phyloP scores from a whole-genome alignment of 805 yeast species.

The Suhomyces vadensis region DNA sequence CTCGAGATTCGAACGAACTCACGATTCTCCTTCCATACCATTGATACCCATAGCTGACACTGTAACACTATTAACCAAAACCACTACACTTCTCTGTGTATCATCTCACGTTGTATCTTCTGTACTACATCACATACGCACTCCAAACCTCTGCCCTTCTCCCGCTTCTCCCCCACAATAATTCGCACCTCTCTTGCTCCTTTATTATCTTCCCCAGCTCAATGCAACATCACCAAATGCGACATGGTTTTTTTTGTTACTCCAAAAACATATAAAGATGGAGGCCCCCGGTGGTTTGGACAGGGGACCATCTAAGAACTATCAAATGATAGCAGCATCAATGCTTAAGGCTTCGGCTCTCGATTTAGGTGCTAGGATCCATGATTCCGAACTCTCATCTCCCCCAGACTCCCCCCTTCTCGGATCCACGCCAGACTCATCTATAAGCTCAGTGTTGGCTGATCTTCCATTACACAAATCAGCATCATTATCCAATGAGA shows the following conservation, averaged over 20 bases:
- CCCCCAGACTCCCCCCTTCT: conserved; percentile 7
- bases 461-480: neutral
- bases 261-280: conserved; percentile 1
- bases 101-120: too few species aligned
- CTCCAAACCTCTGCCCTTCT: neutral
- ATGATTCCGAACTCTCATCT: conserved; percentile 1
- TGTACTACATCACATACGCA: neutral
- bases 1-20: too few species aligned
- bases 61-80: too few species aligned
- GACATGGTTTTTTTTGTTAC: conserved; percentile 3
- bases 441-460: conserved; percentile 6
- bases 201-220: conserved; percentile 3
- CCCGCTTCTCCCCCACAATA: neutral
- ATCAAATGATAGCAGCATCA: conserved; percentile 2
- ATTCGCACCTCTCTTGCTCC: too few species aligned
- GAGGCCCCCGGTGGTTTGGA: neutral
- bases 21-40: too few species aligned
- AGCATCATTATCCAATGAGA: conserved; percentile 4
- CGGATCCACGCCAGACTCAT: conserved; percentile 2
- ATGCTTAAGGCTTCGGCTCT: neutral
- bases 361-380: neutral
- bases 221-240: conserved; percentile 2
- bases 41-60: too few species aligned
- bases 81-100: too few species aligned
- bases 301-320: neutral